These are phyloP conservation scores for Globisporangium megalacanthum DNA, from an alignment of 352 stramenopile genomes.

Conservation along the genomic window DNA sequence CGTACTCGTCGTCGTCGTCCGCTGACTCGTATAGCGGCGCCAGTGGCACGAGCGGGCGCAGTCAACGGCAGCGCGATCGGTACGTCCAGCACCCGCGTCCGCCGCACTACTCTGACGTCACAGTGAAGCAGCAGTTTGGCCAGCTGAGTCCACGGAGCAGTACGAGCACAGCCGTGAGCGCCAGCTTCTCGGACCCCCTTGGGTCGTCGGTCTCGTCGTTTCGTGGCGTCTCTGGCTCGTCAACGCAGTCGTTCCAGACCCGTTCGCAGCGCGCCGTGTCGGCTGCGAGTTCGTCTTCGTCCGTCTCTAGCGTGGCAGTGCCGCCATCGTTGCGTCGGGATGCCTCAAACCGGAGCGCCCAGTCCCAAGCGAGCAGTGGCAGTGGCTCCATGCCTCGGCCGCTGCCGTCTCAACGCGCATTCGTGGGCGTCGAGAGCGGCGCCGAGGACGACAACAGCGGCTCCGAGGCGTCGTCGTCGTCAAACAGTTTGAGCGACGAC, in stretches of 20 bases:
- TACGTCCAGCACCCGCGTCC: background rate
- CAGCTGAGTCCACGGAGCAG: conserved; percentile 14
- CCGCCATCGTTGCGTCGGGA: conserved; percentile 3
- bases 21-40: conserved; percentile 18
- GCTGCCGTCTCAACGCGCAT: conserved; percentile 3
- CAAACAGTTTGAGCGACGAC: conserved; percentile 5
- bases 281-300: background rate
- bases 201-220: background rate
- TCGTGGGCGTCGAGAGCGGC: conserved; percentile 9
- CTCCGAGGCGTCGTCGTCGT: conserved; percentile 11
- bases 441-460: conserved; percentile 16
- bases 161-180: conserved; percentile 10
- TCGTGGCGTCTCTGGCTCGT: conserved; percentile 1
- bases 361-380: conserved; percentile 4
- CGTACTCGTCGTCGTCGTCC: conserved; percentile 14
- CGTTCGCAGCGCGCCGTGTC: background rate
- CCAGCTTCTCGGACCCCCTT: conserved; percentile 12
- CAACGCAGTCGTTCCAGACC: conserved; percentile 5
- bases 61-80: background rate
- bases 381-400: background rate
- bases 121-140: conserved; percentile 1
- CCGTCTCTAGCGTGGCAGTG: background rate
- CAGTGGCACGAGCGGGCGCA: conserved; percentile 3
- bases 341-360: conserved; percentile 5
- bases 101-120: conserved; percentile 4